Evolutionary conservation across 805 yeast species (phyloP), one percentile per base, ranked within the genome.

Genomic region (Yamadazyma ubonensis): DNA sequence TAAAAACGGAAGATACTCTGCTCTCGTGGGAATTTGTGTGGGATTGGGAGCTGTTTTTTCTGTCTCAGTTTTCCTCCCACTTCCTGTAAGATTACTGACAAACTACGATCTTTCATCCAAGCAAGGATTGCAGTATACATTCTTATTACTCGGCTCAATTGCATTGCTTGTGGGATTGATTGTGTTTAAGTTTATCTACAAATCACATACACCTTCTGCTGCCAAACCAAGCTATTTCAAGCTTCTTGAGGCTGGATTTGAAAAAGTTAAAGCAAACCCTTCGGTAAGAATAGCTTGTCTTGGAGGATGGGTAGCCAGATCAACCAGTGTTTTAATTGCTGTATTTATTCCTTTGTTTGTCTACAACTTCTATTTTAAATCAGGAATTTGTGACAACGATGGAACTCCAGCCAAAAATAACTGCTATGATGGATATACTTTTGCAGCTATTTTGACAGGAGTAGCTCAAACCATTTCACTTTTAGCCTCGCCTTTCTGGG

Each of bases 41-140:
- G 88, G 88, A 0, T 53, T 78, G 12, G 89, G 89, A 35, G 89
- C 88, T 1, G 70, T 83, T 1, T 73, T 79, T 44, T 71, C 86
- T 0, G 86, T 81, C 0, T 53, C 74, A 1, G 57, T 71, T 29
- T 70, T 78, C 29, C 57, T 83, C 15, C 74, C 86, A 10, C 57
- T 83, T 15, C 87, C 88, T 0, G 70, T 75, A 1, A 63, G 58
- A 43, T 63, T 78, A 42, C 75, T 73, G 9, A 52, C 59, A 14
- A 46, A 51, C 8, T 64, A 59, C 12, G 71, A 51, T 14, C 33
- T 58, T 5, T 38, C 57, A n/a, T 43, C 73, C 6, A 61, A 59
- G 12, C 57, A 51, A 5, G 73, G 80, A 1, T 54, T 82, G 39
- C 66, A 67, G 45, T 48, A 55, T 11, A 59, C 87, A 1, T 83